Percentiles rank a stretch among this genome's conserved stretches.
phyloP scores from a whole-genome alignment of 2,329 filamentous ascomycete species.

The Phyllosticta capitalensis region DNA sequence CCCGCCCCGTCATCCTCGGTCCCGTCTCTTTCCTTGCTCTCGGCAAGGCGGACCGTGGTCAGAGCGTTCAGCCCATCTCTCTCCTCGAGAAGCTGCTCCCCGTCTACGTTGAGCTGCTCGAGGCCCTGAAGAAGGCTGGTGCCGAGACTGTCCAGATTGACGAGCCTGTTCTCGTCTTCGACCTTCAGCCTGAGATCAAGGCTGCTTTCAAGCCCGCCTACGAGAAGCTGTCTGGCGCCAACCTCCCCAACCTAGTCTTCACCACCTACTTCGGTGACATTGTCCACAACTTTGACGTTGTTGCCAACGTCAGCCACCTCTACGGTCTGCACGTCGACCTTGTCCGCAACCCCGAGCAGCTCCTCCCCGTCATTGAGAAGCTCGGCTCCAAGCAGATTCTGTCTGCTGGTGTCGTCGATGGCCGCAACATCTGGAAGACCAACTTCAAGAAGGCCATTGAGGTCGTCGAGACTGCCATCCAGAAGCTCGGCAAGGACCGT shows the following conservation, averaged over 20 bases:
- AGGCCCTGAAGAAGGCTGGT: slow-evolving; percentile 90
- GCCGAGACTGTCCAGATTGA: slow-evolving; percentile 97
- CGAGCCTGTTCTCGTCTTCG: slow-evolving; percentile 93
- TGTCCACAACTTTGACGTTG: slow-evolving; percentile 92
- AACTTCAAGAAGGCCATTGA: slow-evolving; percentile 95
- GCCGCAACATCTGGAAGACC: slow-evolving; percentile 99
- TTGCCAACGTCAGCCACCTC: slow-evolving; percentile 62
- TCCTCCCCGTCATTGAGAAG: slow-evolving; percentile 71
- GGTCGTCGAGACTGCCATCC: slow-evolving; percentile 76
- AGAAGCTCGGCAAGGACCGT: slow-evolving; percentile 95
- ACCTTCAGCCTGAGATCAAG: slow-evolving; percentile 84
- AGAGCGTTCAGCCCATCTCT: slow-evolving; percentile 85
- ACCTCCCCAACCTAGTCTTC: slow-evolving; percentile 79
- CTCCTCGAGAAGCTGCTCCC: slow-evolving; percentile 89
- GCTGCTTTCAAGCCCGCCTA: slow-evolving; percentile 96
- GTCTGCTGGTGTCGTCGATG: slow-evolving; percentile 93
- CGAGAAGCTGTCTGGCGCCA: slow-evolving; percentile 73
- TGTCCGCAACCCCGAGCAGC: slow-evolving; percentile 96
- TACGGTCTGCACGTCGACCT: slow-evolving; percentile 90
- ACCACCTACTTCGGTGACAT: slow-evolving; percentile 99
- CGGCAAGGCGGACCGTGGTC: slow-evolving; percentile 94
- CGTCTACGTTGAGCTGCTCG: slow-evolving; percentile 86
- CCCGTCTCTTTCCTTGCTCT: slow-evolving; percentile 97
- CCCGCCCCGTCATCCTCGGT: slow-evolving; percentile 88
- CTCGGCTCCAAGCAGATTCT: slow-evolving; percentile 84